phyloP scores from a whole-genome alignment of 768 basidiomycete genomes.

The Boletus sensibilis region DNA sequence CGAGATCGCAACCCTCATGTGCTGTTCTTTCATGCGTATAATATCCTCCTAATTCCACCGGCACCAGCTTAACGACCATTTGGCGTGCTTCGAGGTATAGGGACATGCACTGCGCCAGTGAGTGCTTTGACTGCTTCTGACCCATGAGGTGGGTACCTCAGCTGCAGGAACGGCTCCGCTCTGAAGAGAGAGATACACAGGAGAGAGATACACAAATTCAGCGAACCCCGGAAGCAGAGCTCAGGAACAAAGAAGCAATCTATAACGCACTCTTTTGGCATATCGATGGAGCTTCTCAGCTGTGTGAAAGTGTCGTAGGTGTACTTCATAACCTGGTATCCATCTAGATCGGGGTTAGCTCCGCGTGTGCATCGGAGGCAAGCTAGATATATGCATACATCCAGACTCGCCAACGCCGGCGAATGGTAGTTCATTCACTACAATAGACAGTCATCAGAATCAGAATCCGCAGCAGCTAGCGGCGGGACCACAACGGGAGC shows the following conservation, averaged over 20 bases:
- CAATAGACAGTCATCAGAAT: background rate
- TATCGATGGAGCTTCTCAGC: constrained; percentile 47
- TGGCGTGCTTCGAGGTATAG: constrained; percentile 18
- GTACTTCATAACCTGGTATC: constrained; percentile 50
- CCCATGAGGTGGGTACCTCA: constrained; percentile 27
- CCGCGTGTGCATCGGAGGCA: background rate
- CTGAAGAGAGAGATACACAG: constrained; percentile 6
- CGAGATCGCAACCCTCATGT: background rate
- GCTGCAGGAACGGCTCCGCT: constrained; percentile 20
- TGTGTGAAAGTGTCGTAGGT: constrained; percentile 58
- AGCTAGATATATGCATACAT: constrained; percentile 39
- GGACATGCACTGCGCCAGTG: background rate
- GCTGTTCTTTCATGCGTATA: background rate
- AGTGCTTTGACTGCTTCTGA: constrained; percentile 18
- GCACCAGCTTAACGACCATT: background rate
- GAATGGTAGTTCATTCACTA: constrained; percentile 46
- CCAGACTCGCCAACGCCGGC: constrained; percentile 63
- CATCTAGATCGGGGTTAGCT: constrained; percentile 40
- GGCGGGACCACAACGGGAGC: constrained; percentile 1
- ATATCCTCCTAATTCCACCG: background rate
- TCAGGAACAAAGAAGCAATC: background rate
- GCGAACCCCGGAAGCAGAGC: background rate
- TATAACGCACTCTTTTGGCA: constrained; percentile 52
- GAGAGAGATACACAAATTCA: background rate
- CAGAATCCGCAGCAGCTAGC: background rate